Conservation (phyloP, 352 stramenopile species). For the Globisporangium sylvaticum region DNA sequence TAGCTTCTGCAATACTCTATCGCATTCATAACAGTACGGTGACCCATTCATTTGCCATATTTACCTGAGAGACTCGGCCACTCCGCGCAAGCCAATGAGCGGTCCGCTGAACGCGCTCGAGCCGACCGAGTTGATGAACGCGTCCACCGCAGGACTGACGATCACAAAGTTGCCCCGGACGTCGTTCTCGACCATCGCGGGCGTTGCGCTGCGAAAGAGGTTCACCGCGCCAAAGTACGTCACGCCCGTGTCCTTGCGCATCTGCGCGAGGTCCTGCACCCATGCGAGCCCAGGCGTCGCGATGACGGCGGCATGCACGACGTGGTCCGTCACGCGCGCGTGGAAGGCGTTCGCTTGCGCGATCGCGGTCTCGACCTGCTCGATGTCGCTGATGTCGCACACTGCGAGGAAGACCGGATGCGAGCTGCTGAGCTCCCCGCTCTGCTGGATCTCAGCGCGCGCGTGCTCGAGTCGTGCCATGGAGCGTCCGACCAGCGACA, state of each 20-base stretch:
- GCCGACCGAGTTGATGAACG: conserved; percentile 66
- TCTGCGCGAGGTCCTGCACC: conserved; percentile 40
- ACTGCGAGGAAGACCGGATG: conserved; percentile 30
- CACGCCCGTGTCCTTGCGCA: conserved; percentile 43
- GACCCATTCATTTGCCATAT: no score
- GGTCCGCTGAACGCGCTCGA: conserved; percentile 86
- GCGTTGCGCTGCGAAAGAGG: conserved; percentile 45
- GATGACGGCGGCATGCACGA: conserved; percentile 42
- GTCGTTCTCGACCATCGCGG: conserved; percentile 53
- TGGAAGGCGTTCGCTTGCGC: conserved; percentile 55
- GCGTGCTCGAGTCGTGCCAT: conserved; percentile 10
- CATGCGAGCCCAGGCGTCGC: conserved; percentile 42
- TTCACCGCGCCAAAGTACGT: conserved; percentile 67
- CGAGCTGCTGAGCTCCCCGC: not conserved
- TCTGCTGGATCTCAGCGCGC: conserved; percentile 8
- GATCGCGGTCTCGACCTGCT: conserved; percentile 36
- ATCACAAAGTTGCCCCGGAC: conserved; percentile 38
- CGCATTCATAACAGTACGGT: not conserved
- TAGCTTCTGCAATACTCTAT: no score
- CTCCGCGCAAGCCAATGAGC: conserved; percentile 89
- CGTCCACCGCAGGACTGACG: conserved; percentile 50
- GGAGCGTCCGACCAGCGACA: conserved; percentile 14
- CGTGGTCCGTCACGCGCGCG: conserved; percentile 48
- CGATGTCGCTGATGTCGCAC: conserved; percentile 38
- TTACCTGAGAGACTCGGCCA: conserved; percentile 85